Conservation (phyloP, 192 early-diverging fungal species). For the Coemansia sp. region DNA sequence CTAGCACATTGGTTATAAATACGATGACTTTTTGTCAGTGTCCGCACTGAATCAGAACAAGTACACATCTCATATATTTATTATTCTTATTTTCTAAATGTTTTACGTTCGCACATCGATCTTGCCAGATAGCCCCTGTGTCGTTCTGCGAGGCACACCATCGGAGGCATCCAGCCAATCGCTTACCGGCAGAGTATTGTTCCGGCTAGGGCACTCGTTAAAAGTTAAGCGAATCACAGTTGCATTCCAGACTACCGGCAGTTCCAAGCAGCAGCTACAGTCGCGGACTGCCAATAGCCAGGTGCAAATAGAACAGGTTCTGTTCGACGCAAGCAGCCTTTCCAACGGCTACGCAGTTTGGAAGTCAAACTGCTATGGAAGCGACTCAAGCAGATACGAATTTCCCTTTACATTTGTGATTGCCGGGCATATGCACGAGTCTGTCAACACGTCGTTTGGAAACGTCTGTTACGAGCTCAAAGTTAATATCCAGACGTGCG, state of each 20-base stretch:
- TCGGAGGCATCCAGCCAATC: slow-evolving; percentile 34
- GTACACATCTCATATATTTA: background rate
- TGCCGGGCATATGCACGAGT: slow-evolving; percentile 38
- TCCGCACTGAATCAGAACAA: background rate
- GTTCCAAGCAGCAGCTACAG: slow-evolving; percentile 3
- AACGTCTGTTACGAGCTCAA: slow-evolving; percentile 36
- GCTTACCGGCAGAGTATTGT: slow-evolving; percentile 33
- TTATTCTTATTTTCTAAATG: slow-evolving; percentile 17
- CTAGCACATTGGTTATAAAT: background rate
- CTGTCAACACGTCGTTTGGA: slow-evolving; percentile 31
- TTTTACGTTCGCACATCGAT: slow-evolving; percentile 35
- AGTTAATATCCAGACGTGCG: slow-evolving; percentile 31
- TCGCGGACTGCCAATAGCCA: slow-evolving; percentile 4
- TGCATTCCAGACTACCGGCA: slow-evolving; percentile 16
- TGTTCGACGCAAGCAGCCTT: slow-evolving; percentile 24
- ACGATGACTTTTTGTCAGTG: background rate
- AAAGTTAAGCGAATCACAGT: slow-evolving; percentile 26
- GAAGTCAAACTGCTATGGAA: slow-evolving; percentile 5
- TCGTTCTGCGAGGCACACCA: slow-evolving; percentile 28
- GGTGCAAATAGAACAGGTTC: slow-evolving; percentile 11
- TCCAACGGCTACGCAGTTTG: slow-evolving; percentile 17
- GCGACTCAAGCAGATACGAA: slow-evolving; percentile 13
- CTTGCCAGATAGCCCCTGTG: slow-evolving; percentile 17
- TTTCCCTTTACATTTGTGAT: slow-evolving; percentile 38
- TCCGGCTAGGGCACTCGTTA: slow-evolving; percentile 31